phyloP scores from a whole-genome alignment of 78 protist genomes.

The Planoprotostelium fungivorum region DNA sequence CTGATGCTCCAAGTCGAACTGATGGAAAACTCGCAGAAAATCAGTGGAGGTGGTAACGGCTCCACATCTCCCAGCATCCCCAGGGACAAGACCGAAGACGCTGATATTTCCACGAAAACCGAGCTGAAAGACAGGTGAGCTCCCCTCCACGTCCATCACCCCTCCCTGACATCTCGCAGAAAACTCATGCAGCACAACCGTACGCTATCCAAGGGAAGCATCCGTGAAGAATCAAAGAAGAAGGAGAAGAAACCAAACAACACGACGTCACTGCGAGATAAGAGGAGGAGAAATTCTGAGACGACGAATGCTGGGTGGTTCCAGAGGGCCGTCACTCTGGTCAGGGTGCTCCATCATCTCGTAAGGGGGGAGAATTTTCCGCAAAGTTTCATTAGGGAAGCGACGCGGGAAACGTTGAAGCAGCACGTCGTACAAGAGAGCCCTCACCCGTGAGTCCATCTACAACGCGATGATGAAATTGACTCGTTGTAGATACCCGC shows the following conservation, averaged over 20 bases:
- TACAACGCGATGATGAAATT: neutral
- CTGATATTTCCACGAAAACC: no score
- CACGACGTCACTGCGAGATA: neutral
- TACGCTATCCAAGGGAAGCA: neutral
- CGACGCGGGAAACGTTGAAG: neutral
- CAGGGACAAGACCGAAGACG: neutral
- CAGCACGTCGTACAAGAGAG: neutral
- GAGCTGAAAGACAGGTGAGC: no score
- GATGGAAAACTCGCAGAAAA: neutral
- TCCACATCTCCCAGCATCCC: neutral
- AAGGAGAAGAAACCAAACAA: slow-evolving; percentile 1
- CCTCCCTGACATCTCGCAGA: no score
- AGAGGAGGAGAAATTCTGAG: neutral
- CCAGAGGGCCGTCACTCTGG: neutral
- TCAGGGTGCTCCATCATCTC: neutral
- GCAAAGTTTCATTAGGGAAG: neutral
- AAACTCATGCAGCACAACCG: neutral
- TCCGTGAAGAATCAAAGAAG: neutral
- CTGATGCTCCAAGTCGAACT: neutral
- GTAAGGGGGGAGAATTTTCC: neutral
- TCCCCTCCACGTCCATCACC: no score
- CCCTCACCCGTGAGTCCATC: slow-evolving; percentile 5
- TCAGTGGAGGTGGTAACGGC: neutral
- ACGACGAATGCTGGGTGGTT: neutral
- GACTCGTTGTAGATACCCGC: slow-evolving; percentile 16